Evolutionary conservation across 768 basidiomycete species (phyloP), one percentile per base, ranked within the genome.

Genomic region (Russula olivacea): DNA sequence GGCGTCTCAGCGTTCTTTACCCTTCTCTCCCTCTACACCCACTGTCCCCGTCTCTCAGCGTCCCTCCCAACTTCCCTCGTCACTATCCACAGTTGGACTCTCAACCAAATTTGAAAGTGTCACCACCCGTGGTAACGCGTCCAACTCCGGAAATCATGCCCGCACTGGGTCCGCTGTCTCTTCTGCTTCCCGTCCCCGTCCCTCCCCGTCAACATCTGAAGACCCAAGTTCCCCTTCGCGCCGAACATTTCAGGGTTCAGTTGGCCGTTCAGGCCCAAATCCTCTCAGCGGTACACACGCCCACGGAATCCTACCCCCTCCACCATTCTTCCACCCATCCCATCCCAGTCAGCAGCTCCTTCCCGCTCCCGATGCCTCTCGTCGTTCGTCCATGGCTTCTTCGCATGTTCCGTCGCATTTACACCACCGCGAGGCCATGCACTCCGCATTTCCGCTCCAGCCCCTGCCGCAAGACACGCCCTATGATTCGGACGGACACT

Each of bases 271-370:
- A 15, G 36, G 17, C 21, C 53, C 65, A 56, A n/a, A 68, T 14
- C 54, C 63, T 38, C 55, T 58, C 40, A 62, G 56, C 43, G 62
- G 61, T 1, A 86, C 87, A 0, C 87, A 90, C 72, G 85, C 85
- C 14, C 82, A 83, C 49, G 89, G 88, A 36, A 87, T 91, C 21
- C 83, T 86, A 59, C 89, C 91, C 17, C 85, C 89, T 11, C 83
- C 88, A 5, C 86, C 87, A 8, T 91, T 92, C 76, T 91, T 91
- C 70, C 83, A 79, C 23, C 88, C 89, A 4, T 81, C 84, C 5
- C 79, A 84, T 55, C 89, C 88, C 0, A 72, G 73, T 25, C 76
- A 83, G 78, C 34, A 81, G 72, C 25, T 77, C 76, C 28, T 71
- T 77, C 55, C 76, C 73, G 19, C 76, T 77, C 9, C 69, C 67